A percentile compares a stretch with the other conserved stretches of the same genome.
Conservation (phyloP, 257 asterid genomes). For the Primulina huaijiensis region DNA sequence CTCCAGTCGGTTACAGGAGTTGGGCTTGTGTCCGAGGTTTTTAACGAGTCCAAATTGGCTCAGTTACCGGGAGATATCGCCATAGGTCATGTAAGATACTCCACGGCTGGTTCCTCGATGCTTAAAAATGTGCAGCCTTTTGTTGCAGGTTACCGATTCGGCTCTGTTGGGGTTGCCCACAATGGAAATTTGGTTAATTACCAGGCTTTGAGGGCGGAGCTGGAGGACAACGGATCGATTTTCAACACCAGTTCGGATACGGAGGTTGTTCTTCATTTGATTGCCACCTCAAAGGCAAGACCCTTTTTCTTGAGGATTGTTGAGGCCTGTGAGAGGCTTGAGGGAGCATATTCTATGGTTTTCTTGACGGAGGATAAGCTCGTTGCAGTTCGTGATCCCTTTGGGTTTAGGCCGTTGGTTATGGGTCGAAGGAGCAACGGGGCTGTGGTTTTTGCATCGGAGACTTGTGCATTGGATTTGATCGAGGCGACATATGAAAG, state of each 20-base stretch:
- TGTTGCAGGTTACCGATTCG: conserved; percentile 80
- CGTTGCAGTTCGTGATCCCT: conserved; percentile 63
- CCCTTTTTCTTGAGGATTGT: conserved; percentile 81
- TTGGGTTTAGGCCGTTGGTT: conserved; percentile 63
- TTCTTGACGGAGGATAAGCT: conserved; percentile 60
- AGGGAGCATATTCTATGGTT: conserved; percentile 88
- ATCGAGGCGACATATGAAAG: conserved; percentile 80
- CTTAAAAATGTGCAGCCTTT: conserved; percentile 94
- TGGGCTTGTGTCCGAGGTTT: conserved; percentile 84
- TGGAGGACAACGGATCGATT: conserved; percentile 83
- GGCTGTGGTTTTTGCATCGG: conserved; percentile 62
- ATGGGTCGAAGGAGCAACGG: conserved; percentile 69
- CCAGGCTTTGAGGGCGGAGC: conserved; percentile 60
- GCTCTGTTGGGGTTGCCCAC: conserved; percentile 94
- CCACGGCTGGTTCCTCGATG: conserved; percentile 94
- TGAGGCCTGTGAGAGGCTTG: conserved; percentile 78
- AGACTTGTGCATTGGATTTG: conserved; percentile 62
- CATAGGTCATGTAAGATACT: conserved; percentile 90
- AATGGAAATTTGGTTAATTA: conserved; percentile 93
- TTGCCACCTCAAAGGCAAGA: conserved; percentile 82
- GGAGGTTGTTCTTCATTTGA: conserved; percentile 78
- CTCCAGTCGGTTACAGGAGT: conserved; percentile 78
- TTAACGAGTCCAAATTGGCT: conserved; percentile 62
- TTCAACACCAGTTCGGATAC: conserved; percentile 87
- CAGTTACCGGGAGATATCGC: conserved; percentile 77